These are phyloP conservation scores for Aspergillus panamensis DNA, from an alignment of 495 filamentous ascomycete species.

Conservation along the genomic window DNA sequence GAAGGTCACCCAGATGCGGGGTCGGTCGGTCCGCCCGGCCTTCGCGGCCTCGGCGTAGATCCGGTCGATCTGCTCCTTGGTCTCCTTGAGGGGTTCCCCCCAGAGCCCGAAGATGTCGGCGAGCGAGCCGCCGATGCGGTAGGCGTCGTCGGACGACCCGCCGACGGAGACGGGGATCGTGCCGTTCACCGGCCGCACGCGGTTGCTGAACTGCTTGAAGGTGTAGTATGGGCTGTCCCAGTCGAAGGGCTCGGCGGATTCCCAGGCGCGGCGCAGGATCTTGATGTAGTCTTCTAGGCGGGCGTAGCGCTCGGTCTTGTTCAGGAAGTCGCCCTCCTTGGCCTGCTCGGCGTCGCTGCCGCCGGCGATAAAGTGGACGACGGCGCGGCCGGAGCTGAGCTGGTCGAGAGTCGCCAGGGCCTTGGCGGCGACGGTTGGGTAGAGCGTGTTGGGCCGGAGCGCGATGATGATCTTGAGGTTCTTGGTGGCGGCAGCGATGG, in stretches of 20 bases:
- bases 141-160: slow-evolving; percentile 51
- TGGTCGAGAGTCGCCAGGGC: slow-evolving; percentile 54
- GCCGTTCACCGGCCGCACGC: slow-evolving; percentile 45
- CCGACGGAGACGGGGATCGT: slow-evolving; percentile 51
- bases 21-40: slow-evolving; percentile 43
- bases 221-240: slow-evolving; percentile 50
- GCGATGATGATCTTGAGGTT: slow-evolving; percentile 55
- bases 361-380: slow-evolving; percentile 55
- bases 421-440: slow-evolving; percentile 54
- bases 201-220: slow-evolving; percentile 51
- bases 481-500: slow-evolving; percentile 49
- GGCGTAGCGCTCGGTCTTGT: slow-evolving; percentile 49
- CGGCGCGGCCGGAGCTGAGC: slow-evolving; percentile 46
- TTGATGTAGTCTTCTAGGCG: slow-evolving; percentile 52
- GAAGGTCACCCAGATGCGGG: slow-evolving; percentile 56
- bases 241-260: slow-evolving; percentile 49
- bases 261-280: slow-evolving; percentile 51
- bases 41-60: slow-evolving; percentile 48
- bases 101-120: slow-evolving; percentile 56
- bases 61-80: slow-evolving; percentile 51
- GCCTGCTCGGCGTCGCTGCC: slow-evolving; percentile 52
- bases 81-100: slow-evolving; percentile 55
- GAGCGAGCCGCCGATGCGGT: slow-evolving; percentile 49
- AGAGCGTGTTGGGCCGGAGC: slow-evolving; percentile 53
- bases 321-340: slow-evolving; percentile 51